A percentile compares a stretch with the other conserved stretches of the same genome.
These are phyloP conservation scores for Fusarium denticulatum DNA, from an alignment of 2,329 filamentous ascomycete species.

Conservation along the genomic window DNA sequence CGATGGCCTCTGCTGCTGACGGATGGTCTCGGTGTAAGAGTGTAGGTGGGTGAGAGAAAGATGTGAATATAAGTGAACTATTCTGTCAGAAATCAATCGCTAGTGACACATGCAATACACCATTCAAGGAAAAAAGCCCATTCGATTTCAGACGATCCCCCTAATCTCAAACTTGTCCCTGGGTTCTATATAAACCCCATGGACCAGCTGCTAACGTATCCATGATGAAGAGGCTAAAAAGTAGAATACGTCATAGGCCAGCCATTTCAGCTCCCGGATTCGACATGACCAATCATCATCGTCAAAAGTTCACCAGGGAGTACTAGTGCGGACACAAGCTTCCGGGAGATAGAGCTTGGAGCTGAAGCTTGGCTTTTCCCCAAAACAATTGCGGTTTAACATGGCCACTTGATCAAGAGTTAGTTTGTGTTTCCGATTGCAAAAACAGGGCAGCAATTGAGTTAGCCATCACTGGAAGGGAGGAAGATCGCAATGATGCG, in stretches of 20 bases:
- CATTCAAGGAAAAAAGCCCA: background rate
- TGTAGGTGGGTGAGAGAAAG: background rate
- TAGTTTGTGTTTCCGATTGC: background rate
- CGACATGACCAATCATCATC: slow-evolving; percentile 28
- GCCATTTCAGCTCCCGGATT: slow-evolving; percentile 10
- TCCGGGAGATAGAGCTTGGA: slow-evolving; percentile 14
- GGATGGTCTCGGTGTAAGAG: background rate
- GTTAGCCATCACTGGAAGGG: slow-evolving; percentile 1
- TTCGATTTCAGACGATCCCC: background rate
- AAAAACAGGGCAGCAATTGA: background rate
- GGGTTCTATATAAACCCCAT: slow-evolving; percentile 26
- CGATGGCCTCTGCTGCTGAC: background rate
- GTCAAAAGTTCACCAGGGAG: slow-evolving; percentile 12
- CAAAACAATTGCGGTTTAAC: background rate
- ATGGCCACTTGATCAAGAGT: background rate
- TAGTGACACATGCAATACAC: slow-evolving; percentile 4
- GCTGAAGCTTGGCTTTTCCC: slow-evolving; percentile 18
- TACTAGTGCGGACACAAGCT: slow-evolving; percentile 34
- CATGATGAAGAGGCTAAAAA: slow-evolving; percentile 30
- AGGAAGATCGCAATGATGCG: background rate
- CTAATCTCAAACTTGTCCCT: background rate
- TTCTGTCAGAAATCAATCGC: background rate
- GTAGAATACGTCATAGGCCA: slow-evolving; percentile 42
- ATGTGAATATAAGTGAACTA: background rate
- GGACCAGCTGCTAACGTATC: background rate